phyloP scores from a whole-genome alignment of 2,329 filamentous ascomycete species.

The Calonectria pteridis region DNA sequence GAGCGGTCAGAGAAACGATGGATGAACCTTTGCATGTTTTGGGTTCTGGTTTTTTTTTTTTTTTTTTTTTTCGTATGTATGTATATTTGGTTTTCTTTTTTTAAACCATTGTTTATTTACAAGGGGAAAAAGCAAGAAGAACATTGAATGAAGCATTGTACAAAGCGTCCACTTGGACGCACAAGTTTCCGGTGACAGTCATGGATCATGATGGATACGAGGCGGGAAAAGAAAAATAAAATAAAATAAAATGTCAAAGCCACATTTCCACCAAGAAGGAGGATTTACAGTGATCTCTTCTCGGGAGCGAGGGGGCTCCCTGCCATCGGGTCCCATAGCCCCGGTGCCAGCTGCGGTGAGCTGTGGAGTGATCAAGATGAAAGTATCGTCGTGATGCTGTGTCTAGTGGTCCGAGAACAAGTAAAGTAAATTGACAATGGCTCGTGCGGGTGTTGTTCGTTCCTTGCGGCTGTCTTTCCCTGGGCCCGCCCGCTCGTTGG shows the following conservation, averaged over 20 bases:
- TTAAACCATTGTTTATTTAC: neutral
- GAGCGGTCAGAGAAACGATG: neutral
- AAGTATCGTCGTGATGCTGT: conserved; percentile 30
- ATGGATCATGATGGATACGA: neutral
- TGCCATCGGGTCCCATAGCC: conserved; percentile 5
- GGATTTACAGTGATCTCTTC: neutral
- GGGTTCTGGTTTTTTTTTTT: neutral
- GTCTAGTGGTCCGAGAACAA: conserved; percentile 27
- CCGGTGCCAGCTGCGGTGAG: conserved; percentile 4
- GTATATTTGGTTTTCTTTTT: no score
- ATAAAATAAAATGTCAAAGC: neutral
- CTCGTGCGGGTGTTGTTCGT: conserved; percentile 34
- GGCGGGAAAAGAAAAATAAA: neutral
- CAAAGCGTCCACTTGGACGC: neutral
- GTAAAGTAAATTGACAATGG: conserved; percentile 31
- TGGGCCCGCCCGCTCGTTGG: neutral
- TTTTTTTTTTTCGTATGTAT: no score
- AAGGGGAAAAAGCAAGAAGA: neutral
- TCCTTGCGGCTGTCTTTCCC: conserved; percentile 23
- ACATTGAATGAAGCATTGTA: neutral
- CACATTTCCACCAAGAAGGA: neutral
- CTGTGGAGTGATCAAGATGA: conserved; percentile 15
- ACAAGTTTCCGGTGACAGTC: neutral
- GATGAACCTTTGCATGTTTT: conserved; percentile 15
- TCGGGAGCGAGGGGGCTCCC: conserved; percentile 1